Evolutionary conservation across 805 yeast genomes (phyloP), one percentile per base, ranked within the genome.

Genomic region (Myxozyma melibiosi): DNA sequence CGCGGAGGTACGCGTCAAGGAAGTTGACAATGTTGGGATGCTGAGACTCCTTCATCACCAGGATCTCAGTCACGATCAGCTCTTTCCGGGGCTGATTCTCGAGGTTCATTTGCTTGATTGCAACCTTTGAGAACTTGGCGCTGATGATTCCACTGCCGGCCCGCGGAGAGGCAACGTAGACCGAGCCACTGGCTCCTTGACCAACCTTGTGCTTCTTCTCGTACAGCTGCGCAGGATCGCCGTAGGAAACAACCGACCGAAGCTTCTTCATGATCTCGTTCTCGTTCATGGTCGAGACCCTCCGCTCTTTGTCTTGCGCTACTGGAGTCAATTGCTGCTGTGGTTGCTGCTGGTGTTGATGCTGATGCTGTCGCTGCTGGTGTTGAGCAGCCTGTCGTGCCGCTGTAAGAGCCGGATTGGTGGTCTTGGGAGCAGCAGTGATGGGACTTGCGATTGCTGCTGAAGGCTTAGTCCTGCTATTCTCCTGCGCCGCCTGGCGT

Each of bases 181-280:
- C 99, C 2, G 95, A 90, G 18, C 99, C 99, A 62, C 91, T 83
- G 0, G 99, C 99, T 67, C 99, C 99, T 74, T 94, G 98, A 16
- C 99, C 99, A 47, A 76, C 72, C 66, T 74, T 74, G 18, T 70
- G 57, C 58, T 74, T 77, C 67, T 84, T 84, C 43, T 78, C 76
- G 71, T 88, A 94, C 47, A 80, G 70, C 52, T 76, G 76, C 31
- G 83, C 81, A 11, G 99, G 99, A 73, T 94, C 95, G 6, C 91
- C 94, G 31, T 82, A 84, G 1, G 90, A 79, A 67, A 97, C 92
- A 46, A 91, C 91, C 38, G 84, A 82, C 54, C 81, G 78, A 48
- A 94, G 76, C 66, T 84, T 86, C 44, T 82, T 80, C 63, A 88
- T 80, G 14, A 88, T 84, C 67, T 87, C 88, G 49, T 80, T 83